phyloP scores from a whole-genome alignment of 1,284 basidiomycete species.

The Ceratobasidium sp. region DNA sequence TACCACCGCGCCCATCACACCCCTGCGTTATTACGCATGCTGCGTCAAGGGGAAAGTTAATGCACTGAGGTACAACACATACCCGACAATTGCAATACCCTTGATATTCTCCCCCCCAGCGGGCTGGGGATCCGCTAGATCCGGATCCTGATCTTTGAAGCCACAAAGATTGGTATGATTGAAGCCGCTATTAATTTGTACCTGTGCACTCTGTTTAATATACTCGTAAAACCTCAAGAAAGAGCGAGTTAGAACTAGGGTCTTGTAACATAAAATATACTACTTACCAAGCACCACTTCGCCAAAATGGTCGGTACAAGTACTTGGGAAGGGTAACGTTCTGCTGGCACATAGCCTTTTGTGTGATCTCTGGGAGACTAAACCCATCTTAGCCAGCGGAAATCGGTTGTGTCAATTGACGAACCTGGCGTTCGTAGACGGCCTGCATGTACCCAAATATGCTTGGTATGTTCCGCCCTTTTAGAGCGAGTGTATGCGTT shows the following conservation, averaged over 20 bases:
- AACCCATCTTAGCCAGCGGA: not conserved
- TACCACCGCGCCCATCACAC: too few relatives aligned
- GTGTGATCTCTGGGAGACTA: constrained; percentile 3
- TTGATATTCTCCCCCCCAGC: too few relatives aligned
- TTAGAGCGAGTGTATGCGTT: too few relatives aligned
- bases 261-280: not conserved
- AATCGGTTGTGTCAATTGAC: not conserved
- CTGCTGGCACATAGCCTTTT: constrained; percentile 3
- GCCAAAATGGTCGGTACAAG: constrained; percentile 1
- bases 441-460: not conserved
- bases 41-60: too few relatives aligned
- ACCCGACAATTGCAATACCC: too few relatives aligned
- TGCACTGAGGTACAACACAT: too few relatives aligned
- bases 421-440: not conserved
- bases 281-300: constrained; percentile 6
- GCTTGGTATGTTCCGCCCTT: not conserved
- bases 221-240: constrained; percentile 16
- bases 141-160: too few relatives aligned
- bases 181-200: not conserved
- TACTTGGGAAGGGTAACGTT: constrained; percentile 2
- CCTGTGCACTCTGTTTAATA: not conserved
- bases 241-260: not conserved
- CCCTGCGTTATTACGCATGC: too few relatives aligned
- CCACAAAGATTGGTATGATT: not conserved
- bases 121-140: too few relatives aligned